Evolutionary conservation across 2,329 filamentous ascomycete species (phyloP), one percentile per base, ranked within the genome.

Genomic region (Fusarium annulatum): DNA sequence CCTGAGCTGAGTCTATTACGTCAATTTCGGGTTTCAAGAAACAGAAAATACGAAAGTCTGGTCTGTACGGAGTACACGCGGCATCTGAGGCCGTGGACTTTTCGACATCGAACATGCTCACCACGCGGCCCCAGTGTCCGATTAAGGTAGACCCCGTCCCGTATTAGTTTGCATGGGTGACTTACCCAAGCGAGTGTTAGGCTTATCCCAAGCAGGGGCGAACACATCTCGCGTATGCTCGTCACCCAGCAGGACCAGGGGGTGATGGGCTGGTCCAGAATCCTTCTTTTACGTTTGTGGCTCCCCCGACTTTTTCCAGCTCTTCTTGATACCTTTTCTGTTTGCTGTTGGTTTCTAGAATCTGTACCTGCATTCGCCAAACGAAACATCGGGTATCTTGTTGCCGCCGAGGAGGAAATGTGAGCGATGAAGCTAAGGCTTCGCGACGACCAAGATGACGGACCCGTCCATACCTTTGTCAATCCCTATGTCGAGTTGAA

Each of bases 401-500:
- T 39, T 56, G 51, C 41, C 55, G 61, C 36, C 34, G 51, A 55
- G 49, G 51, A 33, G 49, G 58, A 75, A 61, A 74, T 74, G 72
- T 74, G 48, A 62, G 72, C 61, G 49, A 78, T 78, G 76, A 68
- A 63, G 60, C 57, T 73, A 39, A 67, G 57, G 45, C 68, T 74
- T 68, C 77, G 79, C 53, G 71, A 75, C 67, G 55, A 79, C 60
- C 69, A 75, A 34, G 72, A 74, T 48, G 72, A 56, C 34, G 66
- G 19, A 41, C 64, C 66, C 23, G 76, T 80, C 57, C 76, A 79
- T 53, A 14, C 45, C 21, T 81, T 79, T 53, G 68, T 81, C 45
- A 73, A 77, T 42, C 80, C 80, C 3, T 80, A 70, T 26, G 59
- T 55, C 18, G 79, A 82, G 69, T 48, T 82, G 43, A 82, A 82